These are phyloP conservation scores for Candida wancherniae DNA, from an alignment of 805 yeast genomes.

Conservation along the genomic window DNA sequence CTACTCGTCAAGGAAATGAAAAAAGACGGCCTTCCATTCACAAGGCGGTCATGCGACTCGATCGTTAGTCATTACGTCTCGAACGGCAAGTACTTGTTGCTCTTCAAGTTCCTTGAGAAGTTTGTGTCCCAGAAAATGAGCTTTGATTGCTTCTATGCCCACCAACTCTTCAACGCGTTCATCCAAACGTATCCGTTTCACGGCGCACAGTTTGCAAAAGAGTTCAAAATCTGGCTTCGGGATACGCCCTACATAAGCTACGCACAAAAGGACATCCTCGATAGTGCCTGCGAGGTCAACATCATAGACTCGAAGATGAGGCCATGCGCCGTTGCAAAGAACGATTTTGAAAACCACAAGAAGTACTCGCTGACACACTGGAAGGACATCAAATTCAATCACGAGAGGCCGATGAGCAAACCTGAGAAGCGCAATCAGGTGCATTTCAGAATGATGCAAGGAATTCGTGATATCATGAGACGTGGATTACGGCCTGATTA, in stretches of 20 bases:
- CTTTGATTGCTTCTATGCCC: constrained; percentile 22
- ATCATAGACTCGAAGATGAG: constrained; percentile 22
- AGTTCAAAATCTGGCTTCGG: constrained; percentile 20
- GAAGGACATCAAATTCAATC: constrained; percentile 17
- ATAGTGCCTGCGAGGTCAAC: constrained; percentile 15
- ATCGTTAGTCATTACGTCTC: constrained; percentile 23
- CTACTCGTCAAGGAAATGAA: constrained; percentile 23
- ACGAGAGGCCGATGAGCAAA: constrained; percentile 8
- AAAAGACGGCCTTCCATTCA: constrained; percentile 20
- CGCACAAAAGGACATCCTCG: constrained; percentile 12
- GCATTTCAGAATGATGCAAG: constrained; percentile 27
- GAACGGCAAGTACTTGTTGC: constrained; percentile 25
- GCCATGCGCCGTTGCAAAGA: constrained; percentile 22
- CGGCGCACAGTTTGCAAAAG: constrained; percentile 20
- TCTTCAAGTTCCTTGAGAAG: constrained; percentile 22
- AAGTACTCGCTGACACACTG: constrained; percentile 25
- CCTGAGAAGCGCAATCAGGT: constrained; percentile 21
- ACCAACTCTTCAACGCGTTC: constrained; percentile 27
- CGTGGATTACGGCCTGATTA: constrained; percentile 36
- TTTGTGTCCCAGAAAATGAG: constrained; percentile 12
- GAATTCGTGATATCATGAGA: constrained; percentile 29
- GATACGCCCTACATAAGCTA: constrained; percentile 4
- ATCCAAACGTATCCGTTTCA: constrained; percentile 31
- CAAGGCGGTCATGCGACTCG: constrained; percentile 18
- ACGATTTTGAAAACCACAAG: constrained; percentile 12